Base-by-base conservation (phyloP, 257 asterid species). In the Nicotiana undulata region DNA sequence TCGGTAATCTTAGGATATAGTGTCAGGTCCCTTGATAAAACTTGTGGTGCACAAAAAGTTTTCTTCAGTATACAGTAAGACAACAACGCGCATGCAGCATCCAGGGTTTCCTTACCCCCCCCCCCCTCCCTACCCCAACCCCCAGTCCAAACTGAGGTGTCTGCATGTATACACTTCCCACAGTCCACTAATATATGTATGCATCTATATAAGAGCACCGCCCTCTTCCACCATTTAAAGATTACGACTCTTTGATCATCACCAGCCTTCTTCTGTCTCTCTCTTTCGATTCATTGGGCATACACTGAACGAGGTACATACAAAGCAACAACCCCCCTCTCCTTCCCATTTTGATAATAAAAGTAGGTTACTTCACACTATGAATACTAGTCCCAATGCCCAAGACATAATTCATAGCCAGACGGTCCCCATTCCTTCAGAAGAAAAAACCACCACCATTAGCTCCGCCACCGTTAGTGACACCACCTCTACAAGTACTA, bases 161-260 rank as follows among this genome's bases (percentile, higher is more conserved):
- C 64, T 59, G 64, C 64, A 59, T 9, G 64, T 59, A 59, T 59
- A 59, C 64, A 59, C 29, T 20, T 59, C 64, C 64, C 64, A 59
- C 31, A 59, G 64, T 20, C 64, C 64, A 59, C 63, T 40, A 40
- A 40, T 40, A 12, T 40, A 40, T 12, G 28, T 26, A 26, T 26
- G 63, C 22, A n/a, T 56, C 63, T 56, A 31, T 26, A 68, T 37
- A 68, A 68, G 18, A 40, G 32, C 77, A 70, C 77, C 77, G 77
- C 77, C 77, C 77, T 70, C 58, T 20, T 70, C 77, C 77, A 70
- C 77, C 77, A 70, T 44, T 68, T 70, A 70, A 58, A 70, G 15
- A 70, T 70, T 59, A 22, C 12, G 34, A 70, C 58, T 40, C 12
- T 44, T 70, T 13, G 20, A 40, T 58, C 32, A 40, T 58, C 56